These are phyloP conservation scores for Pythium aphanidermatum DNA, from an alignment of 352 stramenopile genomes.

Conservation along the genomic window DNA sequence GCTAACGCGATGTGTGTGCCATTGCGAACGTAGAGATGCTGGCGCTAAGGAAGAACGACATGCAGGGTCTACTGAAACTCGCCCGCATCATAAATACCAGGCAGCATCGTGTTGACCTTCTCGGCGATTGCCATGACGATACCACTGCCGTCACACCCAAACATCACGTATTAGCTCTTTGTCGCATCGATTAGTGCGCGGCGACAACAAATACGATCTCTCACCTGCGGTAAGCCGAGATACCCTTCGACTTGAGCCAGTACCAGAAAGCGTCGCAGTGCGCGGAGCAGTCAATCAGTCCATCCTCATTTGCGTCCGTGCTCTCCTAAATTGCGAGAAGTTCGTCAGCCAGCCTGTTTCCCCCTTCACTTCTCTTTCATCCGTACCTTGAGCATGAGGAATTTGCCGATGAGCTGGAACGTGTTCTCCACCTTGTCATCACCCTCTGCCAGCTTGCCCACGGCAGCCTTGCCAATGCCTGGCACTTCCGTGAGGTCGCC, in stretches of 20 bases:
- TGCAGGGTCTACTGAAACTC: slow-evolving; percentile 90
- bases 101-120: slow-evolving; percentile 96
- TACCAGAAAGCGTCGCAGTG: slow-evolving; percentile 97
- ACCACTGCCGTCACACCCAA: slow-evolving; percentile 44
- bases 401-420: slow-evolving; percentile 97
- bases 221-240: slow-evolving; percentile 90
- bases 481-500: slow-evolving; percentile 93
- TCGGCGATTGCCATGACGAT: slow-evolving; percentile 97
- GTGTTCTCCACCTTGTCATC: slow-evolving; percentile 94
- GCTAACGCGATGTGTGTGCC: too few species aligned
- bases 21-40: too few species aligned
- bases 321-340: slow-evolving; percentile 28
- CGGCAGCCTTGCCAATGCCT: slow-evolving; percentile 90
- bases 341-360: slow-evolving; percentile 30
- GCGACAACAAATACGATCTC: neutral
- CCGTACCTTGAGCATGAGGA: slow-evolving; percentile 76
- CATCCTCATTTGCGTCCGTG: slow-evolving; percentile 85
- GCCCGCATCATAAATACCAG: slow-evolving; percentile 94
- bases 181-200: neutral
- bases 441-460: slow-evolving; percentile 74
- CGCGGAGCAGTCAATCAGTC: slow-evolving; percentile 88
- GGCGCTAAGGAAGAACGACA: too few species aligned
- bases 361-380: slow-evolving; percentile 12
- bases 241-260: slow-evolving; percentile 94
- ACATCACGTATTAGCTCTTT: neutral